Conservation (phyloP, 2,329 filamentous ascomycete genomes). For the Fusarium hainanense region DNA sequence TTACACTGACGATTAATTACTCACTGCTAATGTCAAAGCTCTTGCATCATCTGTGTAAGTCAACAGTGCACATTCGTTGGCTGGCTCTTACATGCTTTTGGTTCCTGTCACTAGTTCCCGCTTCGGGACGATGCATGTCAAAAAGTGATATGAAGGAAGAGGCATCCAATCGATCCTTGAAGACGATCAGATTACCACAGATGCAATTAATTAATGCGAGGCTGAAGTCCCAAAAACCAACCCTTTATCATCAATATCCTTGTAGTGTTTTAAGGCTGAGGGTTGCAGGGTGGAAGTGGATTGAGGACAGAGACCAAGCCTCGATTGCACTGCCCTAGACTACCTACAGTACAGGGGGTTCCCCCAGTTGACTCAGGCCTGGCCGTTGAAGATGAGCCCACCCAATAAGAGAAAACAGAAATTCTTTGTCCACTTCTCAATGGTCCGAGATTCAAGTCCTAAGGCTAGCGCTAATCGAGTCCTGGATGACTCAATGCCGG, state of each 20-base stretch:
- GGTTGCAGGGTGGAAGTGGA: background rate
- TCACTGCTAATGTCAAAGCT: background rate
- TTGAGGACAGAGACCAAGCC: constrained; percentile 33
- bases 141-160: constrained; percentile 24
- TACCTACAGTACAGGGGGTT: background rate
- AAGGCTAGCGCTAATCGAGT: constrained; percentile 6
- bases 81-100: constrained; percentile 3
- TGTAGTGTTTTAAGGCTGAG: constrained; percentile 40
- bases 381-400: background rate
- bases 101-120: constrained; percentile 40
- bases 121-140: constrained; percentile 29
- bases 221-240: constrained; percentile 27
- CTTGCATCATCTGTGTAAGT: constrained; percentile 7
- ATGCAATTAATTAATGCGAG: constrained; percentile 31
- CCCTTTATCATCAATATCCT: background rate
- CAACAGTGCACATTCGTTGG: constrained; percentile 18
- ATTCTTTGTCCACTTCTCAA: constrained; percentile 1
- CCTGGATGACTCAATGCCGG: constrained; percentile 45
- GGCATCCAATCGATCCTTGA: constrained; percentile 43
- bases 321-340: constrained; percentile 38
- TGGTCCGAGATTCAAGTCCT: constrained; percentile 6
- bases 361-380: constrained; percentile 9
- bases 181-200: constrained; percentile 16
- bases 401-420: background rate
- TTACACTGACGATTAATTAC: no score